phyloP scores from a whole-genome alignment of 805 yeast species.

The Saturnispora mendoncae region DNA sequence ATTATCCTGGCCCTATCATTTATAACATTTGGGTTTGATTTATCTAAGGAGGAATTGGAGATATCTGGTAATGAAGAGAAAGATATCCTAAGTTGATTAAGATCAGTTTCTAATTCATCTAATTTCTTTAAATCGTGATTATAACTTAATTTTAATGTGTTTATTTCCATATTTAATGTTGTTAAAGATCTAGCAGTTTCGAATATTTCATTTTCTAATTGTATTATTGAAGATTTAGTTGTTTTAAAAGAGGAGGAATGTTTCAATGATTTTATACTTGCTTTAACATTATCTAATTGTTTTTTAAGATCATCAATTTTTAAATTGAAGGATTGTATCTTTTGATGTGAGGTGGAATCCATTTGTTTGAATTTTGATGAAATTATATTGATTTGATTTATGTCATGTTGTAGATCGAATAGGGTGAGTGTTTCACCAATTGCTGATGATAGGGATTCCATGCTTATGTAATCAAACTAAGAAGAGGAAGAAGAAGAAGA shows the following conservation, averaged over 20 bases:
- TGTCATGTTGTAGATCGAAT: constrained; percentile 45
- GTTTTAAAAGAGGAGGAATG: constrained; percentile 25
- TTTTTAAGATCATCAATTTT: constrained; percentile 4
- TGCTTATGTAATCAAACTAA: background rate
- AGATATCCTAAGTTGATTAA: constrained; percentile 16
- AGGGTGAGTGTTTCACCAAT: constrained; percentile 12
- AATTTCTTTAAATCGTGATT: constrained; percentile 32
- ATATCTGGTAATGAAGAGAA: constrained; percentile 7
- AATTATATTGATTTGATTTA: constrained; percentile 34
- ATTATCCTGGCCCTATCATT: constrained; percentile 36
- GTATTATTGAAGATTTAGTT: constrained; percentile 26
- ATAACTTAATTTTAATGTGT: constrained; percentile 31
- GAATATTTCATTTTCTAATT: constrained; percentile 38
- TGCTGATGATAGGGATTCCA: constrained; percentile 12
- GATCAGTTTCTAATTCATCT: constrained; percentile 26
- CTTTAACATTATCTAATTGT: constrained; percentile 9
- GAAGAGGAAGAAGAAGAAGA: background rate
- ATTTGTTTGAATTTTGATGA: constrained; percentile 10
- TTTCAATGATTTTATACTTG: constrained; percentile 13
- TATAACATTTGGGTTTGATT: constrained; percentile 25
- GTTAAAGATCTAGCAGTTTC: constrained; percentile 44
- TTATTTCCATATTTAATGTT: constrained; percentile 38
- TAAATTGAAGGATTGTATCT: background rate
- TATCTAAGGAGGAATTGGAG: constrained; percentile 8
- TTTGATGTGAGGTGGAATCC: constrained; percentile 2